Evolutionary conservation across 495 filamentous ascomycete species (phyloP), one percentile per base, ranked within the genome.

Genomic region (Venustampulla echinocandica): DNA sequence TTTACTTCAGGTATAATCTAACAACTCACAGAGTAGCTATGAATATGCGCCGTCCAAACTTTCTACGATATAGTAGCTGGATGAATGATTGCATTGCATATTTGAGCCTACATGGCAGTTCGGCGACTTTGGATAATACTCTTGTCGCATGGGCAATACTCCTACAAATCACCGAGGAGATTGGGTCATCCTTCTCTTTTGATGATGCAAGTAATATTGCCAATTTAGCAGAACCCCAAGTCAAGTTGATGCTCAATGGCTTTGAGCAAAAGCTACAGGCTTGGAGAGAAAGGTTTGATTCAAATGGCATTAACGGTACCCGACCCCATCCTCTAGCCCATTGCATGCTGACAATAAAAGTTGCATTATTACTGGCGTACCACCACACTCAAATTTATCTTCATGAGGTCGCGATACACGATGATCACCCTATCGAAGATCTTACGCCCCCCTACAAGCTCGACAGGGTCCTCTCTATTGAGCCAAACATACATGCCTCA

Each of bases 371-470:
- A 25, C 60, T 75, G 40, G 67, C 69, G 57, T 76, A 71, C 37
- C 63, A 70, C 43, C 64, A 65, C 41, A 61, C 64, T 19, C 57
- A 65, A 21, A 62, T 77, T 7, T 66, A 65, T 21, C 61, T 76
- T 45, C 73, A 76, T 48, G 72, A 77, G 53, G 42, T 74, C 6
- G 70, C 67, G 27, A 58, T 74, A 24, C 68, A 71, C 32, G 67
- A 71, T 47, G 71, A 73, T 11, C 73, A 76, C 46, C 65, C 69
- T 21, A 68, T 71, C 10, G 69, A 68, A n/a, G 66, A 71, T 46
- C 74, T 50, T 64, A 63, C 20, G 42, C 65, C 37, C 43, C 65
- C 47, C 53, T 49, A 40, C 14, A 23, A 3, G 6, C 9, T 53
- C 4, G 53, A 69, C 19, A 64, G 54, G 42, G 57, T 57, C 18